Conservation (phyloP, 176 grass and related monocot genomes). For the Oryza brachyantha region DNA sequence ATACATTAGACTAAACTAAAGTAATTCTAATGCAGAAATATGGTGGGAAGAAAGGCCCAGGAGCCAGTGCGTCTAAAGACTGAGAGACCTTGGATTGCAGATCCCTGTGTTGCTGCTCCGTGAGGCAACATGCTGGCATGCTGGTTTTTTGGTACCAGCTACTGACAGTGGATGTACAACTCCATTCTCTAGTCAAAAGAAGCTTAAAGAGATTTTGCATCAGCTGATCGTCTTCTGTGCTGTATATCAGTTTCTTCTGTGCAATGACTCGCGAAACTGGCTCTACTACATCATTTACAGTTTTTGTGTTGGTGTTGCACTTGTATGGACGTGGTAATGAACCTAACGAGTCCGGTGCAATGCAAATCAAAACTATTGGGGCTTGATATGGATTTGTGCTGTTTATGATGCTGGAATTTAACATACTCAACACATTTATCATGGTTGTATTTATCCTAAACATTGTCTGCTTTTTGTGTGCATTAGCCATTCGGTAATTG, state of each 20-base stretch:
- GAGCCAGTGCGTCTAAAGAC: constrained; percentile 51
- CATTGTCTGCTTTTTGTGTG: neutral
- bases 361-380: neutral
- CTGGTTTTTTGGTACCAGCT: constrained; percentile 28
- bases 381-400: neutral
- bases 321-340: neutral
- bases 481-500: neutral
- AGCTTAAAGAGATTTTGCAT: constrained; percentile 19
- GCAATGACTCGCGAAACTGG: constrained; percentile 15
- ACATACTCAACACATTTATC: neutral
- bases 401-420: neutral
- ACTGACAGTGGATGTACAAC: constrained; percentile 38
- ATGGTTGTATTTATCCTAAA: neutral
- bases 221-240: constrained; percentile 15
- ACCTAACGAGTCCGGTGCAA: neutral
- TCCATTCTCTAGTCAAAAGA: neutral
- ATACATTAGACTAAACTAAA: neutral
- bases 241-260: constrained; percentile 24
- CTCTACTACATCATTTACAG: neutral
- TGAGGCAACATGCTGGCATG: constrained; percentile 4
- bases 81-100: constrained; percentile 32
- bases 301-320: constrained; percentile 14
- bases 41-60: constrained; percentile 54
- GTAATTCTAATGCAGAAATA: constrained; percentile 56
- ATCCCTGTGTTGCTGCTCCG: neutral